Evolutionary conservation across 176 grass and related monocot species (phyloP).

Genomic region (Ensete glaucum): DNA sequence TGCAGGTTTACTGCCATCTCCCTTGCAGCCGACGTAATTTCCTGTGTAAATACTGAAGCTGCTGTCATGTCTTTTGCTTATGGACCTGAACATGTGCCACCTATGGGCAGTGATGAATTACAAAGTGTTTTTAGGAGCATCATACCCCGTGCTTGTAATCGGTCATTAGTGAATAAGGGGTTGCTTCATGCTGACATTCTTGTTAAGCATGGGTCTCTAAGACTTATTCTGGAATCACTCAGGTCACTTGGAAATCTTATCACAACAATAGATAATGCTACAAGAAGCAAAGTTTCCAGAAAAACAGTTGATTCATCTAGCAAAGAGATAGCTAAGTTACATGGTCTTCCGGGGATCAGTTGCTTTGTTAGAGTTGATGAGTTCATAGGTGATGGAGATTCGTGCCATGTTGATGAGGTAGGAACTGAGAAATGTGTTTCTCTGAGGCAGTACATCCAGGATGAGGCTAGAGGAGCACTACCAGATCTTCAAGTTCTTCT

Average conservation of each 20-base stretch:
- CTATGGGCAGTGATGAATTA: conserved; percentile 45
- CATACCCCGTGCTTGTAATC: conserved; percentile 49
- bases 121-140: conserved; percentile 67
- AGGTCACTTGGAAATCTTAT: conserved; percentile 48
- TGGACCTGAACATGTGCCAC: conserved; percentile 31
- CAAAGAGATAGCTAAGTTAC: conserved; percentile 20
- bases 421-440: conserved; percentile 39
- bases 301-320: conserved; percentile 19
- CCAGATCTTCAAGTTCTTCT: conserved; percentile 85
- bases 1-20: conserved; percentile 75
- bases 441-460: conserved; percentile 68
- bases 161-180: conserved; percentile 73
- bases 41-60: conserved; percentile 38
- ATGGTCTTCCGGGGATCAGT: conserved; percentile 32
- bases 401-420: conserved; percentile 24
- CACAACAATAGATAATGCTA: conserved; percentile 32
- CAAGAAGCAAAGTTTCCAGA: conserved; percentile 13
- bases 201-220: conserved; percentile 77
- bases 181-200: conserved; percentile 77
- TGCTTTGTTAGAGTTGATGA: conserved; percentile 31
- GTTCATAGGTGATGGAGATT: conserved; percentile 19
- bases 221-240: conserved; percentile 65
- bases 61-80: conserved; percentile 36
- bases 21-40: conserved; percentile 73
- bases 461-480: conserved; percentile 51